Evolutionary conservation across 73 alveolate species (phyloP), one percentile per base, ranked within the genome.

Genomic region (Paramecium caudatum): DNA sequence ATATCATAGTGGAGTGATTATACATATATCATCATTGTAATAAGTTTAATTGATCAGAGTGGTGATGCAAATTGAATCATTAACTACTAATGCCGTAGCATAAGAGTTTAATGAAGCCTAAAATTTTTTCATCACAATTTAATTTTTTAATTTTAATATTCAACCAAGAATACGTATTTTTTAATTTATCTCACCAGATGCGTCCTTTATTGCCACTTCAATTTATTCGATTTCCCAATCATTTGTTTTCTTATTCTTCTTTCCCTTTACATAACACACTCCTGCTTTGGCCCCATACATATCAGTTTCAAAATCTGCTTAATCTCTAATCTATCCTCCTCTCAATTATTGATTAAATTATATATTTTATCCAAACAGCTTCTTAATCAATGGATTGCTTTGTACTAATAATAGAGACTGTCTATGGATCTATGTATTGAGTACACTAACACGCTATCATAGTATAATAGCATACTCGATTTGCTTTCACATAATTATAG

Each of bases 241-340:
- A 74, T 45, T 74, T 4, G 88, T 41, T 41, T 36, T 74, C 19
- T 37, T 43, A 21, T 74, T 23, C 30, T 74, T 74, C 46, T 19
- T 16, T 0, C 88, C 88, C 32, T 74, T 37, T 1, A 74, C 69
- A 37, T 74, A 74, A 41, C 43, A 30, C 17, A 74, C 30, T 10
- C 88, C 88, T 8, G 39, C 43, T 25, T 74, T 74, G 2, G n/a
- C 6, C 43, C 88, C 88, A 74, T 74, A 74, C 39, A 74, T 74
- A 3, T 74, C 88, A 74, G 88, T 74, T 25, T 74, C 62, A 45
- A 74, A 74, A 17, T 74, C 62, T 3, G 88, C 88, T 10, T 74
- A 1, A 74, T 74, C 47, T 8, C 88, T 43, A n/a, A 45, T 37
- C 23, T 37, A 17, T 41, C 68, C 88, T 7, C 88, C 88, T 41